These are phyloP conservation scores for Clitoria ternatea DNA, from an alignment of 306 rosid species.

Conservation along the genomic window DNA sequence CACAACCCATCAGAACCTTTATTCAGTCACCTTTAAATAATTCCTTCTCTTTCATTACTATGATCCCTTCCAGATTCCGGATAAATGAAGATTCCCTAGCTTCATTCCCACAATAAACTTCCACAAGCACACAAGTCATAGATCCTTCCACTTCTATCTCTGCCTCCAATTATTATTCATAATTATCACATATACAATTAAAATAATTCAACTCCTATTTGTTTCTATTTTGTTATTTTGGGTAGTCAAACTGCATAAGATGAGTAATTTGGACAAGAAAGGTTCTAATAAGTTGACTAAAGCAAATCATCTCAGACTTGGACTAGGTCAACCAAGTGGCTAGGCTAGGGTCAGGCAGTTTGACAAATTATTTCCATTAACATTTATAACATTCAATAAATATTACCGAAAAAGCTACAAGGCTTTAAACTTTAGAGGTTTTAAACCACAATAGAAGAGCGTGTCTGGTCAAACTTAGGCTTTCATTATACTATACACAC, in stretches of 20 bases:
- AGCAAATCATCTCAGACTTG: conserved; percentile 19
- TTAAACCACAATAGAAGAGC: background rate
- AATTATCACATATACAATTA: background rate
- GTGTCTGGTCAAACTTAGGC: conserved; percentile 1
- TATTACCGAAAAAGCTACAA: no score
- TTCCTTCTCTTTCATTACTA: background rate
- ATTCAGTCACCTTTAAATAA: background rate
- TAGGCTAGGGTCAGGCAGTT: background rate
- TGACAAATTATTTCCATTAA: background rate
- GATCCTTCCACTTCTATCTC: conserved; percentile 2
- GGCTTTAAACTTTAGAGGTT: background rate
- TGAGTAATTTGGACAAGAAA: conserved; percentile 5
- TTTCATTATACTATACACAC: background rate
- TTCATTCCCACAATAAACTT: background rate
- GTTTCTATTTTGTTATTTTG: background rate
- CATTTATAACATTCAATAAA: conserved; percentile 7
- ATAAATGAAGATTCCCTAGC: background rate
- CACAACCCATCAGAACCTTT: background rate
- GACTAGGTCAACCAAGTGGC: conserved; percentile 29
- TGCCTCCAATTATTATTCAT: background rate
- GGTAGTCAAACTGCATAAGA: background rate
- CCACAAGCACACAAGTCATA: conserved; percentile 4
- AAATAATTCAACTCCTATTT: background rate
- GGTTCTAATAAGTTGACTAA: conserved; percentile 20
- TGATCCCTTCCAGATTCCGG: background rate